phyloP scores from a whole-genome alignment of 1,284 basidiomycete genomes.

The Ustilago curta region DNA sequence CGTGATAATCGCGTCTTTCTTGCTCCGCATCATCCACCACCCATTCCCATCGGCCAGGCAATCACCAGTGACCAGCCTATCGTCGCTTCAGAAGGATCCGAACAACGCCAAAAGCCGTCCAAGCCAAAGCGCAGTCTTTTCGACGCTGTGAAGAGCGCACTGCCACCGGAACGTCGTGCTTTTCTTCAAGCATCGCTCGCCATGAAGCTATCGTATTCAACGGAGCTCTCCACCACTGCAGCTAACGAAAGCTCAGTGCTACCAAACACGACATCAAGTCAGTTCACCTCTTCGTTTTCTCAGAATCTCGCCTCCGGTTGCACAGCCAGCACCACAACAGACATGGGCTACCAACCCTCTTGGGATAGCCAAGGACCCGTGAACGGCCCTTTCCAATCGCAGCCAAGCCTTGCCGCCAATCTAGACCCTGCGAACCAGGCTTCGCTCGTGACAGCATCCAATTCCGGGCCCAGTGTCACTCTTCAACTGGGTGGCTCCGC shows the following conservation, averaged over 20 bases:
- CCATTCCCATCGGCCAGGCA: slow-evolving; percentile 35
- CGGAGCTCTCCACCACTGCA: background rate
- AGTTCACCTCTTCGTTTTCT: too few species aligned
- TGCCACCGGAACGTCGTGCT: slow-evolving; percentile 36
- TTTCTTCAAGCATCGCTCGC: slow-evolving; percentile 26
- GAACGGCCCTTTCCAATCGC: background rate
- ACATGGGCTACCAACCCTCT: background rate
- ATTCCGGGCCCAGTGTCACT: slow-evolving; percentile 3
- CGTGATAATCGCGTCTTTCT: slow-evolving; percentile 17
- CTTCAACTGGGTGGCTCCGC: slow-evolving; percentile 3
- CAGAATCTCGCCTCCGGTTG: too few species aligned
- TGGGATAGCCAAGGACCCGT: background rate
- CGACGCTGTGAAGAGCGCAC: slow-evolving; percentile 33
- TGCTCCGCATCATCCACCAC: slow-evolving; percentile 15
- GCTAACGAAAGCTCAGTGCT: too few species aligned
- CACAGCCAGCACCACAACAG: background rate
- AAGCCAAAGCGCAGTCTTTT: slow-evolving; percentile 19
- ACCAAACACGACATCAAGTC: too few species aligned
- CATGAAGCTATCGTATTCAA: slow-evolving; percentile 2
- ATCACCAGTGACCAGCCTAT: slow-evolving; percentile 25
- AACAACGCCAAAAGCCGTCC: background rate
- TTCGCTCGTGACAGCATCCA: background rate
- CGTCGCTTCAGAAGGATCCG: too few species aligned
- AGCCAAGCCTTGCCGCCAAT: background rate
- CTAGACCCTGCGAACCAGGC: slow-evolving; percentile 18